A percentile compares a stretch with the other conserved stretches of the same genome.
These are phyloP conservation scores for Orbilia javanica DNA, from an alignment of 2,329 filamentous ascomycete genomes.

Conservation along the genomic window DNA sequence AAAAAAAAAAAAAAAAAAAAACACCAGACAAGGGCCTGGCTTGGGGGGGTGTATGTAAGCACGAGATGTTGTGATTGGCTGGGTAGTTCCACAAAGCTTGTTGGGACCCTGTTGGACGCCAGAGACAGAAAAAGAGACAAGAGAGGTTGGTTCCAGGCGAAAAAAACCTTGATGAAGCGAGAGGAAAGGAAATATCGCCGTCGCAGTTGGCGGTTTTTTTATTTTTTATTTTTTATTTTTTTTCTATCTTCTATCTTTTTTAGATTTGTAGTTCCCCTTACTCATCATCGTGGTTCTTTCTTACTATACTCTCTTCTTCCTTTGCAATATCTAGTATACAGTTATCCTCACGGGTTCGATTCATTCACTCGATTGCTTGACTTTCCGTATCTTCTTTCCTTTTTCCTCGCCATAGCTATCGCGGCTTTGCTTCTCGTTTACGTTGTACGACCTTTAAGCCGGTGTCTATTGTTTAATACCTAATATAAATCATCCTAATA, in stretches of 20 bases:
- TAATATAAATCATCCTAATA: constrained; percentile 9
- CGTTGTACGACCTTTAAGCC: constrained; percentile 9
- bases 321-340: background rate
- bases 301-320: background rate
- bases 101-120: constrained; percentile 19
- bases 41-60: background rate
- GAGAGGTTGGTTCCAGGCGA: constrained; percentile 39
- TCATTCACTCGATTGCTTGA: background rate
- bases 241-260: too few relatives aligned
- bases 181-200: constrained; percentile 1
- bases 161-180: constrained; percentile 26
- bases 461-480: constrained; percentile 7
- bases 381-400: background rate
- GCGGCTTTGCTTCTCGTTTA: background rate
- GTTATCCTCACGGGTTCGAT: constrained; percentile 5
- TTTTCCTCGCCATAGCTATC: background rate
- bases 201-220: constrained; percentile 25
- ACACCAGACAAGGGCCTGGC: background rate
- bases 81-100: background rate
- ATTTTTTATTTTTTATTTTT: too few relatives aligned
- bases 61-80: background rate
- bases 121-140: too few relatives aligned
- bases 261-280: background rate
- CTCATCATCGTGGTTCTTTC: constrained; percentile 5
- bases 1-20: background rate